Conservation (phyloP, 164 flowering plant species). For the Nelumbo lutea region DNA sequence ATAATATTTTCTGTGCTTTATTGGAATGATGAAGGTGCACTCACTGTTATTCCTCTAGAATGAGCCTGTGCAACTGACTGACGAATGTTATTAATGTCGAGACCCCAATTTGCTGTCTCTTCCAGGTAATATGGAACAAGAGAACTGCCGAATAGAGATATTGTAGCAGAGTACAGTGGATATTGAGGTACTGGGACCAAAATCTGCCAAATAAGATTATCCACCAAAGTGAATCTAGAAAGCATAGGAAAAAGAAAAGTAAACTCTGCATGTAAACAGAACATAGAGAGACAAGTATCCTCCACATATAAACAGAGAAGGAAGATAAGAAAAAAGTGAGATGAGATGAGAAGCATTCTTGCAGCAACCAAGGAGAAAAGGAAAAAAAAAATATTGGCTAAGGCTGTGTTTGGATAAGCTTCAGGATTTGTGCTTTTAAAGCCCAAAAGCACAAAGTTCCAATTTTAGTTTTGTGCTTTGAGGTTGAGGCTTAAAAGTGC, state of each 20-base stretch:
- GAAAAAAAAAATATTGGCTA: not conserved
- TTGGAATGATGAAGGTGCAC: constrained; percentile 18
- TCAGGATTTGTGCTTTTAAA: no score
- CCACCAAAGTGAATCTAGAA: not conserved
- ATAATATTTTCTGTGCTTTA: not conserved
- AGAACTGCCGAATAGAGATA: constrained; percentile 78
- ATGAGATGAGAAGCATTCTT: not conserved
- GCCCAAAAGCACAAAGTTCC: no score
- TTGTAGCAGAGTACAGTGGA: constrained; percentile 97
- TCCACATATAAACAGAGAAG: not conserved
- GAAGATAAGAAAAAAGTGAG: constrained; percentile 5
- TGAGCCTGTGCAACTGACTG: constrained; percentile 72
- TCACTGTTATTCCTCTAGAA: constrained; percentile 74
- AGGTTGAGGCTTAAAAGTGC: no score
- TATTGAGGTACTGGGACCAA: constrained; percentile 98
- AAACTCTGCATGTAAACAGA: no score
- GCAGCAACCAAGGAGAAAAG: not conserved
- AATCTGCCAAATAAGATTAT: constrained; percentile 42
- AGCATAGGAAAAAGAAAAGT: not conserved
- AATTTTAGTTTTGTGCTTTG: no score
- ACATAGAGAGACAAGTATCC: not conserved
- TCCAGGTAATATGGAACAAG: constrained; percentile 95
- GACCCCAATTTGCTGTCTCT: constrained; percentile 98
- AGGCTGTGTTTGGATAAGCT: no score
- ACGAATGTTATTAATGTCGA: constrained; percentile 69